Evolutionary conservation across 306 rosid species (phyloP).

Genomic region (Urtica urens): DNA sequence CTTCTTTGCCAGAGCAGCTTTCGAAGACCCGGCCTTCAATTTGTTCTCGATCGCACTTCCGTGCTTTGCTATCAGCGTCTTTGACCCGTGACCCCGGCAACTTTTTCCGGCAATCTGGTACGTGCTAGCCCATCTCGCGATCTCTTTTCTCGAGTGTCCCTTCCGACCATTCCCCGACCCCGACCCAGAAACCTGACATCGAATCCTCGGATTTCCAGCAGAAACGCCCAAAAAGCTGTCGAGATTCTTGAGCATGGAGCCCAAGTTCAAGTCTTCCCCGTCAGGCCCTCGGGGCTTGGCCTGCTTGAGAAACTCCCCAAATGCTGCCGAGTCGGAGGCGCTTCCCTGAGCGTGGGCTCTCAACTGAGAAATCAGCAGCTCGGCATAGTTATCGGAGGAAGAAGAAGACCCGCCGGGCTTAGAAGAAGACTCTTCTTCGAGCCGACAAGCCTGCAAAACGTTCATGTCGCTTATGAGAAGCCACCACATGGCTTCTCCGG

Average conservation of each 20-base stretch:
- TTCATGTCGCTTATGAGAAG: constrained; percentile 50
- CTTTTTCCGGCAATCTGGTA: constrained; percentile 34
- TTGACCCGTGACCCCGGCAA: constrained; percentile 34
- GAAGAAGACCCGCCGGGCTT: constrained; percentile 12
- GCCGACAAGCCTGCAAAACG: constrained; percentile 38
- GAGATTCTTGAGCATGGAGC: constrained; percentile 10
- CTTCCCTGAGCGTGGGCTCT: constrained; percentile 15
- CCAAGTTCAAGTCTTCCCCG: constrained; percentile 7
- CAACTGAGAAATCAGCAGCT: constrained; percentile 13
- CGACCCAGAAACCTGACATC: constrained; percentile 8
- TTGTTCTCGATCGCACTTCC: constrained; percentile 20
- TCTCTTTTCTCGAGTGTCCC: constrained; percentile 33
- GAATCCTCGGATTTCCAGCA: background rate
- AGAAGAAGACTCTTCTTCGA: constrained; percentile 24
- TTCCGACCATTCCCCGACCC: constrained; percentile 26
- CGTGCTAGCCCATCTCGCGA: constrained; percentile 37
- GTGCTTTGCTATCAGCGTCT: constrained; percentile 37
- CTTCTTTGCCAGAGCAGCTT: constrained; percentile 13
- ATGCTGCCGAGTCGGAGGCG: constrained; percentile 21
- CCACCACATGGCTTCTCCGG: constrained; percentile 64
- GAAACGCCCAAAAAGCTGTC: constrained; percentile 22
- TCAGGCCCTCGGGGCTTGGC: background rate
- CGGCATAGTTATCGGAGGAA: constrained; percentile 6
- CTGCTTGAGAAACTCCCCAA: constrained; percentile 11
- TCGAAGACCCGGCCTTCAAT: constrained; percentile 24